Percentiles rank a stretch among this genome's conserved stretches.
These are phyloP conservation scores for Russula brevipes DNA, from an alignment of 768 basidiomycete species.

Conservation along the genomic window DNA sequence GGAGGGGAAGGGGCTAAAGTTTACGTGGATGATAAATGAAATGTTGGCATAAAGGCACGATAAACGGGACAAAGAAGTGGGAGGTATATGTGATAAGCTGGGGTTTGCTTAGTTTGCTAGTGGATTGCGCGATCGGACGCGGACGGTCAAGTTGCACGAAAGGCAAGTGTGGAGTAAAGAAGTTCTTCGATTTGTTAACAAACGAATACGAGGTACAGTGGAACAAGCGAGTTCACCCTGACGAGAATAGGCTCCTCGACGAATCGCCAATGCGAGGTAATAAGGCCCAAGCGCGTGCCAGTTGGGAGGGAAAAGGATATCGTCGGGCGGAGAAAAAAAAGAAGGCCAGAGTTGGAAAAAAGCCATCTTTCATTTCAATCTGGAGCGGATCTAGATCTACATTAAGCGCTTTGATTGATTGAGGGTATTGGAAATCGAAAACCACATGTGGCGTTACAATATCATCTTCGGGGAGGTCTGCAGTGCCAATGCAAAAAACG, in stretches of 20 bases:
- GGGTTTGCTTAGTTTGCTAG: neutral
- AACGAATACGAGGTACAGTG: neutral
- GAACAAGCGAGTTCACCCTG: neutral
- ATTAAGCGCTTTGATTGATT: constrained; percentile 6
- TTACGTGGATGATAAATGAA: neutral
- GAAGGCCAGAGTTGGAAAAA: neutral
- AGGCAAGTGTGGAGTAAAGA: neutral
- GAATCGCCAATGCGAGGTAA: neutral
- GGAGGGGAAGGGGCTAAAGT: neutral
- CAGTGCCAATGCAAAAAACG: neutral
- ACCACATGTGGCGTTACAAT: neutral
- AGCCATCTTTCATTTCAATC: constrained; percentile 1
- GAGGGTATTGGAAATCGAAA: constrained; percentile 9
- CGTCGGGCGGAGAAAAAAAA: neutral
- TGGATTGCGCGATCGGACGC: constrained; percentile 5
- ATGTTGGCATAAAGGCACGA: neutral
- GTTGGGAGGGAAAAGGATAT: too few relatives aligned
- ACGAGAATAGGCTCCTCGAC: too few relatives aligned
- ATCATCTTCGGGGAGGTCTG: neutral
- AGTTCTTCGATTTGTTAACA: constrained; percentile 10
- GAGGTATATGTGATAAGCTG: neutral
- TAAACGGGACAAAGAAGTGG: neutral
- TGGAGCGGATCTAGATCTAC: constrained; percentile 8
- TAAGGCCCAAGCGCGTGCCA: neutral
- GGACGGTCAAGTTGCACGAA: neutral